Base-by-base conservation (phyloP, 345 rosid species). In the Aethionema arabicum region DNA sequence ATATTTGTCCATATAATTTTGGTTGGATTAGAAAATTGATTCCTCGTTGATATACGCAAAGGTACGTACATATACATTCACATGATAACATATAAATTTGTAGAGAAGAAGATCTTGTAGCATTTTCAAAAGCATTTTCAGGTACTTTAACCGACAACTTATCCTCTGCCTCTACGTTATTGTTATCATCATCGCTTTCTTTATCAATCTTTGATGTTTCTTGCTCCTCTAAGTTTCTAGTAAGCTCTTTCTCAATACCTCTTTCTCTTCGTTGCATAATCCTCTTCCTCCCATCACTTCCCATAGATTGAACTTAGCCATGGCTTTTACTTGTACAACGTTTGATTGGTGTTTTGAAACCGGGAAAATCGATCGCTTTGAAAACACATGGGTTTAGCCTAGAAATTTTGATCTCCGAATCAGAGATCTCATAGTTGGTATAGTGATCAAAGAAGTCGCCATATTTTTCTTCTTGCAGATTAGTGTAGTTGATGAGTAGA, bases 261-360 rank as follows among this genome's bases (percentile, higher is more conserved):
- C n/a, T 73, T 67, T 63, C 74, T 90, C 99, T 21, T 95, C 97
- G 39, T 81, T 87, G 64, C 82, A 87, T 36, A 92, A 78, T 13
- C 95, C 97, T 75, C 98, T 84, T 16, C 98, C 98, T 55, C 98
- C 96, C 66, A 92, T 40, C 59, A 92, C 74, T 52, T 81, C 84
- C 12, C 70, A 78, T 5, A 83, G 76, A 63, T 85, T 74, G 72
- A 85, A 87, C 53, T 85, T 93, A 21, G 84, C 97, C 29, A 51
- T 73, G 30, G 62, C 70, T 29, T 52, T 76, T 21, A 49, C 59
- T 53, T 48, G 55, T n/a, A n/a, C n/a, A 29, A 61, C 31, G 2
- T 52, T 54, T 29, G 66, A n/a, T 9, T 39, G 64, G 9, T 71
- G 82, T 63, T 67, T 83, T 4, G 65, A 53, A 32, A 59, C 46